Base-by-base conservation (phyloP, 106 monocot genomes). In the Agapanthus africanus region DNA sequence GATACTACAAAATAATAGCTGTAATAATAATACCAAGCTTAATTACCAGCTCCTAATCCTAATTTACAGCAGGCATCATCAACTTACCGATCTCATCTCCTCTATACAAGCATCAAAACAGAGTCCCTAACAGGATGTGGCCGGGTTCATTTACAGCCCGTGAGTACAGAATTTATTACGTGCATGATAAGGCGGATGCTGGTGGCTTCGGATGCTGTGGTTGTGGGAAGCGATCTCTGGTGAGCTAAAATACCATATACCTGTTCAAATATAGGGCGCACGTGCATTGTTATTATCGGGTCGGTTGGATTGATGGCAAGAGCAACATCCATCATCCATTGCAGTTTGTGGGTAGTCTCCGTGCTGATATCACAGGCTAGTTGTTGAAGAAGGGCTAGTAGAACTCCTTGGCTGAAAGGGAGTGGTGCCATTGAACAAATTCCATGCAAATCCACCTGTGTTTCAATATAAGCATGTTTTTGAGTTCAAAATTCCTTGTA, bases 141-240 rank as follows among this genome's bases (percentile, higher is more conserved):
- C n/a, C n/a, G n/a, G n/a, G n/a, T n/a, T 90, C 85, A 90, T 80
- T 90, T 90, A 68, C 82, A 83, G 75, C 72, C 74, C 70, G 77
- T 68, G 57, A 90, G 70, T 28, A 90, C 82, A 44, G 85, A 85
- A 59, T 80, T 83, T 39, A 90, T 74, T 25, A 90, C 85, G 37
- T 86, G 90, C 77, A 90, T 77, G 37, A 86, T 70, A 25, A 85
- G 64, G 15, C 83, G 77, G 22, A 90, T 70, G 78, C 59, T 78
- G 28, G 71, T 60, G 6, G 64, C 72, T 54, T 89, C 88, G 4
- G 79, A 42, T 14, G 74, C 1, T 1, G 73, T 63, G 25, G 70
- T 73, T 10, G 78, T 66, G 9, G 88, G 81, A 6, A 78, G 57
- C 6, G 88, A 70, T 59, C 83, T 77, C 59, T 83, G 85, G 51